Percentiles rank a stretch among this genome's conserved stretches.
Evolutionary conservation across 1,284 basidiomycete genomes (phyloP).

Genomic region (Sporisorium sorghi): DNA sequence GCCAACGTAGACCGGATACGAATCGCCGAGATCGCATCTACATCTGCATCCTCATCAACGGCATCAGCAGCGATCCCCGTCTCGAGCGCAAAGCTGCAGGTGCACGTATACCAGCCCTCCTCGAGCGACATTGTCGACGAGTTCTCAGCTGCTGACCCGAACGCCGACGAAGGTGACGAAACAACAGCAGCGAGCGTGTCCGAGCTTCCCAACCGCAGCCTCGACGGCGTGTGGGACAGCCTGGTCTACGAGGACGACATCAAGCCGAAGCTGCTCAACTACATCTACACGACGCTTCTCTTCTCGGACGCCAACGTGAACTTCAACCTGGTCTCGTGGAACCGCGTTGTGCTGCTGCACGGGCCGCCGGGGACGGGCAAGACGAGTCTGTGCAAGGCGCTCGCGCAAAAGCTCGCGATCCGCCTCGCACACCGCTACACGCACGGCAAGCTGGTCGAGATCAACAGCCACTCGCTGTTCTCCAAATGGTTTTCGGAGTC

Average conservation of each 20-base stretch:
- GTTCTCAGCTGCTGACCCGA: conserved; percentile 74
- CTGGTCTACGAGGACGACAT: conserved; percentile 90
- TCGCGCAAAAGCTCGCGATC: conserved; percentile 95
- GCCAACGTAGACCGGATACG: conserved; percentile 81
- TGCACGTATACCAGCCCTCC: conserved; percentile 87
- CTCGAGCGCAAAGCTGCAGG: conserved; percentile 61
- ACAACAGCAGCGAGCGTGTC: conserved; percentile 87
- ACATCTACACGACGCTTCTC: conserved; percentile 90
- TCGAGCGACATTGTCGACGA: conserved; percentile 81
- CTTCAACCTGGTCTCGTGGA: conserved; percentile 93
- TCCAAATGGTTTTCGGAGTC: conserved; percentile 85
- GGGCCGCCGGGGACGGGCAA: conserved; percentile 98
- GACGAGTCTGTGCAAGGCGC: conserved; percentile 90
- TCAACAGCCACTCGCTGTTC: conserved; percentile 75
- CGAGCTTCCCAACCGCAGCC: conserved; percentile 81
- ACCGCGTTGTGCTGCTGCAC: conserved; percentile 90
- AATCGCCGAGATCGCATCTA: conserved; percentile 74
- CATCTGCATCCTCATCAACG: not conserved
- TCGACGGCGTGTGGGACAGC: conserved; percentile 88
- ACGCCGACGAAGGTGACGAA: conserved; percentile 73
- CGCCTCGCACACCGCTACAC: conserved; percentile 87
- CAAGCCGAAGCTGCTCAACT: conserved; percentile 87
- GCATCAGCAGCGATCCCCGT: conserved; percentile 32
- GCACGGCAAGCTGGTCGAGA: conserved; percentile 88
- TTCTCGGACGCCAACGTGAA: conserved; percentile 90